Evolutionary conservation across 257 asterid species (phyloP).

Genomic region (Nicotiana benthamiana): DNA sequence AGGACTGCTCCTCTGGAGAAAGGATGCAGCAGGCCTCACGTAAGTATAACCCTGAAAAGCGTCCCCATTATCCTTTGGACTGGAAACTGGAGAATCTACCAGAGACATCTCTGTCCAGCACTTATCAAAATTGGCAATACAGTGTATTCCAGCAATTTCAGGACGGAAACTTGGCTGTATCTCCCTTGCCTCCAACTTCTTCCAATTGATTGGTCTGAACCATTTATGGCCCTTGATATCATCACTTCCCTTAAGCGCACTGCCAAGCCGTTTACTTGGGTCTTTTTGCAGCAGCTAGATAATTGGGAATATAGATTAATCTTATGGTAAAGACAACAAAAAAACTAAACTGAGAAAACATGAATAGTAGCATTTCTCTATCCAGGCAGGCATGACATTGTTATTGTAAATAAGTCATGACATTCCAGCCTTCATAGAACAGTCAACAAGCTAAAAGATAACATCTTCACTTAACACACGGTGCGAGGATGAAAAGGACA

Average conservation of each 20-base stretch:
- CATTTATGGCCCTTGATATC: conserved; percentile 46
- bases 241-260: conserved; percentile 36
- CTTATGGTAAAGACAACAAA: not conserved
- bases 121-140: conserved; percentile 41
- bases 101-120: conserved; percentile 51
- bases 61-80: conserved; percentile 34
- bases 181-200: conserved; percentile 35
- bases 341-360: not conserved
- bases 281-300: conserved; percentile 51
- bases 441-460: not conserved
- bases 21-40: conserved; percentile 42
- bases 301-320: not conserved
- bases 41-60: conserved; percentile 41
- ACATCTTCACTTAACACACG: not conserved
- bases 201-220: conserved; percentile 48
- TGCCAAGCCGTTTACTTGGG: conserved; percentile 33
- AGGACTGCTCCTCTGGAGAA: conserved; percentile 30
- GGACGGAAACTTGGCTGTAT: conserved; percentile 41
- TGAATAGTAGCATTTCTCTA: not conserved
- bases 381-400: not conserved
- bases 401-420: not conserved
- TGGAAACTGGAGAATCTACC: conserved; percentile 48
- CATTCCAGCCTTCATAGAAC: not conserved
- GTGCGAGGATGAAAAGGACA: not conserved
- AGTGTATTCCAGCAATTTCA: conserved; percentile 34